Percentiles rank a stretch among this genome's conserved stretches.
phyloP scores from a whole-genome alignment of 177 flowering plant species.

The Vitis hybrid region DNA sequence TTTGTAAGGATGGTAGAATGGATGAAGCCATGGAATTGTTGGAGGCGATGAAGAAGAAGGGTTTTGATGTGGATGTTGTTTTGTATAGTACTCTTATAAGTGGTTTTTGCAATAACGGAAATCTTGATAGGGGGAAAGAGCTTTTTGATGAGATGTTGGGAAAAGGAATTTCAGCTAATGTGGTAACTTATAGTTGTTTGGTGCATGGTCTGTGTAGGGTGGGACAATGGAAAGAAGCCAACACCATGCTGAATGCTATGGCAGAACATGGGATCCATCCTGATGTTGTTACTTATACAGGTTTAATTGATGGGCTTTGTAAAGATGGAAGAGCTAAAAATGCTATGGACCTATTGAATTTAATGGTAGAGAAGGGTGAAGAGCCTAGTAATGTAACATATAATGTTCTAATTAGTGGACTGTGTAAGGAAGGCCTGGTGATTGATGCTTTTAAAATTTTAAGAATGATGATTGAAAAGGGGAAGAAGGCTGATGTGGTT shows the following conservation, averaged over 20 bases:
- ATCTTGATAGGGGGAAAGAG: constrained; percentile 35
- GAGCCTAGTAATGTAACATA: constrained; percentile 50
- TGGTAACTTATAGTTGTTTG: constrained; percentile 45
- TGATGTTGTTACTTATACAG: constrained; percentile 47
- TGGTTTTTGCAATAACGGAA: constrained; percentile 49
- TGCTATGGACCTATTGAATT: constrained; percentile 46
- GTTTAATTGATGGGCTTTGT: constrained; percentile 59
- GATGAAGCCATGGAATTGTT: constrained; percentile 49
- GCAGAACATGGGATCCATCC: constrained; percentile 41
- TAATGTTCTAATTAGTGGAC: constrained; percentile 59
- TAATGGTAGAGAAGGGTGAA: constrained; percentile 62
- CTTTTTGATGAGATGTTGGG: constrained; percentile 54
- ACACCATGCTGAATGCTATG: constrained; percentile 46
- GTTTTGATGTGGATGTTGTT: constrained; percentile 42
- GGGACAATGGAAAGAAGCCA: constrained; percentile 56
- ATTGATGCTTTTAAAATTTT: constrained; percentile 49
- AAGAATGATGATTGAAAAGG: constrained; percentile 48
- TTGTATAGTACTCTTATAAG: constrained; percentile 45
- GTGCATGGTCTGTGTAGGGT: constrained; percentile 41
- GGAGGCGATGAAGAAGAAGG: constrained; percentile 53
- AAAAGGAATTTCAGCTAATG: constrained; percentile 49
- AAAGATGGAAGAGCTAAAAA: constrained; percentile 39
- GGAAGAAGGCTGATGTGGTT: constrained; percentile 47
- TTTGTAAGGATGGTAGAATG: constrained; percentile 50
- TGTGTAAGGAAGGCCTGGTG: constrained; percentile 54